Conservation (phyloP, 176 grass and related monocot genomes). For the Oryza brachyantha region DNA sequence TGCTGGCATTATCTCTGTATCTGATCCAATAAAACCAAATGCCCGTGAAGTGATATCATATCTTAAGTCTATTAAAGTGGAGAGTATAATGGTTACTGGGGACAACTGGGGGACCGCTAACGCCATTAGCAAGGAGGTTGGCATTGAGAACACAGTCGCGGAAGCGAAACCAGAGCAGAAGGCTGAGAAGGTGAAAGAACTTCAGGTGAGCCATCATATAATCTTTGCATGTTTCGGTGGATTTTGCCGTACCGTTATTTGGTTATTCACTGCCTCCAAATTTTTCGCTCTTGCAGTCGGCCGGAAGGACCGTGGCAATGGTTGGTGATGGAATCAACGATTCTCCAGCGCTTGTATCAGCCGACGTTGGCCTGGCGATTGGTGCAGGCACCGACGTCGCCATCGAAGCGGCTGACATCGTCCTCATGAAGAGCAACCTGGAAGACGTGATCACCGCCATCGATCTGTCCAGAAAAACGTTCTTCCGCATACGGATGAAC, state of each 20-base stretch:
- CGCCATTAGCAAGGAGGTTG: conserved; percentile 73
- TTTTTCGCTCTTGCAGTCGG: conserved; percentile 35
- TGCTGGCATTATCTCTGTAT: conserved; percentile 74
- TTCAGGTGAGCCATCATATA: conserved; percentile 56
- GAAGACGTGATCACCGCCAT: conserved; percentile 93
- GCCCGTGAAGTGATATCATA: conserved; percentile 73
- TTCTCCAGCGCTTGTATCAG: conserved; percentile 78
- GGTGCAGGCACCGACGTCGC: conserved; percentile 88
- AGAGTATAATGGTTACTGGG: conserved; percentile 96
- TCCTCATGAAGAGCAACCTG: conserved; percentile 95
- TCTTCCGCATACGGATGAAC: conserved; percentile 90
- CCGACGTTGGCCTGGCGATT: conserved; percentile 81
- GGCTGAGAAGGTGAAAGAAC: conserved; percentile 80
- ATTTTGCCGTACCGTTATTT: background rate
- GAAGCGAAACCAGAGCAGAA: conserved; percentile 91
- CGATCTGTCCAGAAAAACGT: conserved; percentile 87
- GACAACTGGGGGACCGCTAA: conserved; percentile 97
- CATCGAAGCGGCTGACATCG: conserved; percentile 94
- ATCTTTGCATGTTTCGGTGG: background rate
- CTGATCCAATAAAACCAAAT: conserved; percentile 79
- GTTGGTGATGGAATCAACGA: conserved; percentile 95
- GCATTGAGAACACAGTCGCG: conserved; percentile 71
- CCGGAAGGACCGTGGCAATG: conserved; percentile 80
- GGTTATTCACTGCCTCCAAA: background rate
- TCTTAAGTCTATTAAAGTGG: conserved; percentile 77